Conservation (phyloP, 345 rosid species). For the Isatis tinctoria region DNA sequence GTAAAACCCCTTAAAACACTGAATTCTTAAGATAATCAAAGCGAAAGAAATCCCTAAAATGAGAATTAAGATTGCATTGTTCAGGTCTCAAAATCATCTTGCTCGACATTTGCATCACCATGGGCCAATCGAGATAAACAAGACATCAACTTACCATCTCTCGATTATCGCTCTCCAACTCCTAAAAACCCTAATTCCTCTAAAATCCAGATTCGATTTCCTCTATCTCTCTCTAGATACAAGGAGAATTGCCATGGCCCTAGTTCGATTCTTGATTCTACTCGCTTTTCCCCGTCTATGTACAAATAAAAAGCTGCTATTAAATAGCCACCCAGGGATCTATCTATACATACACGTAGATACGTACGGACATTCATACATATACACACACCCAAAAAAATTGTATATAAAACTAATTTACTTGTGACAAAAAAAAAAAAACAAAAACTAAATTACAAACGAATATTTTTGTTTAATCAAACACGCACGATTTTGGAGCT, state of each 20-base stretch:
- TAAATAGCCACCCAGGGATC: constrained; percentile 17
- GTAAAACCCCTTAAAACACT: too few species aligned
- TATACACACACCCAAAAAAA: too few species aligned
- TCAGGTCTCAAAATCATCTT: constrained; percentile 34
- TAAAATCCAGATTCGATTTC: constrained; percentile 12
- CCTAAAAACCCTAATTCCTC: constrained; percentile 20
- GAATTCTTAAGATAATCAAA: too few species aligned
- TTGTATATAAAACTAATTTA: too few species aligned
- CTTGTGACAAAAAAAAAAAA: too few species aligned
- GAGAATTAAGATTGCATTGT: constrained; percentile 30
- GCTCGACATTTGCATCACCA: constrained; percentile 29
- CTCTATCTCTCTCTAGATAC: constrained; percentile 6
- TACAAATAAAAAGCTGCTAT: not conserved
- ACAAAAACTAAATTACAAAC: too few species aligned
- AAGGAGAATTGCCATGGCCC: constrained; percentile 10
- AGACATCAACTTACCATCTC: constrained; percentile 28
- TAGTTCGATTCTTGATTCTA: not conserved
- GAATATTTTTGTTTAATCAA: too few species aligned
- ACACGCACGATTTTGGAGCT: too few species aligned
- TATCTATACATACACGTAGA: constrained; percentile 26
- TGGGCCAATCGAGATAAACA: not conserved
- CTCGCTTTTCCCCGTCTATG: not conserved
- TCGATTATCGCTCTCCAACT: constrained; percentile 16
- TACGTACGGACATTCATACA: constrained; percentile 19
- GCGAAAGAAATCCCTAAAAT: constrained; percentile 25